Base-by-base conservation (phyloP, 768 basidiomycete species). In the Termitomyces sp. region DNA sequence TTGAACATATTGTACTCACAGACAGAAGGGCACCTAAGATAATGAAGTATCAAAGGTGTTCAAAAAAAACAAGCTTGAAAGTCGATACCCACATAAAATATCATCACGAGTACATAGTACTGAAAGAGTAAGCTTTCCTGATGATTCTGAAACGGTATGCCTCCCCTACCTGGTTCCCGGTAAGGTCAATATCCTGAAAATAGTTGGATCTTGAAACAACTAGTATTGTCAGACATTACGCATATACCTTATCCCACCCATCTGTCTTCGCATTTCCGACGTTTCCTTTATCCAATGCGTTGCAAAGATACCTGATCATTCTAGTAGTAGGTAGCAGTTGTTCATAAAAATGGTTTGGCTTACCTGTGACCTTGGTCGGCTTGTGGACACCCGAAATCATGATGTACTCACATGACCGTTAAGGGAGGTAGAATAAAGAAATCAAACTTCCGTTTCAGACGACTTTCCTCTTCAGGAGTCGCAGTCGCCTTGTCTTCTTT, bases 201-300 rank as follows among this genome's bases (percentile, higher is more conserved):
- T 24, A 7, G 39, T 48, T 46, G 36, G 18, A 51, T 55, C 18
- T 7, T 51, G 50, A 9, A 60, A 35, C 15, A 7, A 9, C 8
- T 42, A 35, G 24, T 46, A 40, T 24, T 38, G 38, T 20, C n/a
- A 20, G 50, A 35, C 11, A 51, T 24, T 22, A 12, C 15, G 20
- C 15, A 45, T 62, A 56, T 58, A 77, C 82, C 67, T 75, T 79
- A 61, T 80, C 81, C 78, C 81, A 81, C 7, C 78, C 76, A 56
- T 75, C 81, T 2, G 82, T 83, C 61, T 84, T 81, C 6, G 82
- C 82, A 66, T 84, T 84, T 7, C 76, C 78, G 1, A 83, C 76
- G 59, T 81, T 82, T 3, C 81, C 79, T 68, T 81, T 82, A 64
- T 81, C 80, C 33, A 80, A 66, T 0, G 79, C 80, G 67, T 82